A percentile compares a stretch with the other conserved stretches of the same genome.
phyloP scores from a whole-genome alignment of 192 early-diverging fungal species.

The Coemansia sp. region DNA sequence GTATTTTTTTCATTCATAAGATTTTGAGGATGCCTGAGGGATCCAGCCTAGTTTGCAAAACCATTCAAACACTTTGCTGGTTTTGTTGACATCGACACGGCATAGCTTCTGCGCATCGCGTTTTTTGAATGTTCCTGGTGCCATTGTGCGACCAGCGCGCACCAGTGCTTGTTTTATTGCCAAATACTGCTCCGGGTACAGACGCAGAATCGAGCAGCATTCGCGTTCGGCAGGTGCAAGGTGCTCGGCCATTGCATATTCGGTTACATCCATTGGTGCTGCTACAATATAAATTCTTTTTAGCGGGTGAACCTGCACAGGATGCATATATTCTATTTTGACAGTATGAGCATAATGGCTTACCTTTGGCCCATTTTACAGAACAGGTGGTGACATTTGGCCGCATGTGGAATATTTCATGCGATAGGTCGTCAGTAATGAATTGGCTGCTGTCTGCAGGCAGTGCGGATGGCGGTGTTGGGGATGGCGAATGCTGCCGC shows the following conservation, averaged over 20 bases:
- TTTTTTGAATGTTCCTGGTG: constrained; percentile 58
- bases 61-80: constrained; percentile 81
- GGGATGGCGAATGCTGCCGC: constrained; percentile 3
- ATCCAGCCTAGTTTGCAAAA: constrained; percentile 89
- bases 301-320: neutral
- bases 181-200: constrained; percentile 41
- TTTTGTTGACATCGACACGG: constrained; percentile 93
- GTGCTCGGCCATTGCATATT: constrained; percentile 29
- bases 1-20: neutral
- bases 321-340: constrained; percentile 10
- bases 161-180: constrained; percentile 47
- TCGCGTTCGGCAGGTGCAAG: constrained; percentile 38
- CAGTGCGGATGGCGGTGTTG: constrained; percentile 1
- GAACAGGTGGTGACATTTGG: constrained; percentile 32
- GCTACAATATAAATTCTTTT: constrained; percentile 19
- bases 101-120: constrained; percentile 88
- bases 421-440: constrained; percentile 25
- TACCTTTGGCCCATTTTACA: constrained; percentile 51
- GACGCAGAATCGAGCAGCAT: constrained; percentile 46
- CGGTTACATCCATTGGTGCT: constrained; percentile 43
- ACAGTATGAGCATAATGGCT: constrained; percentile 3
- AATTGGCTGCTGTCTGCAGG: neutral
- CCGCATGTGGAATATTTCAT: constrained; percentile 28
- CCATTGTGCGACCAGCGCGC: constrained; percentile 37
- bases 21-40: constrained; percentile 19